Percentiles rank a stretch among this genome's conserved stretches.
These are phyloP conservation scores for Apophysomyces trapeziformis DNA, from an alignment of 371 early-diverging fungal genomes.

Conservation along the genomic window DNA sequence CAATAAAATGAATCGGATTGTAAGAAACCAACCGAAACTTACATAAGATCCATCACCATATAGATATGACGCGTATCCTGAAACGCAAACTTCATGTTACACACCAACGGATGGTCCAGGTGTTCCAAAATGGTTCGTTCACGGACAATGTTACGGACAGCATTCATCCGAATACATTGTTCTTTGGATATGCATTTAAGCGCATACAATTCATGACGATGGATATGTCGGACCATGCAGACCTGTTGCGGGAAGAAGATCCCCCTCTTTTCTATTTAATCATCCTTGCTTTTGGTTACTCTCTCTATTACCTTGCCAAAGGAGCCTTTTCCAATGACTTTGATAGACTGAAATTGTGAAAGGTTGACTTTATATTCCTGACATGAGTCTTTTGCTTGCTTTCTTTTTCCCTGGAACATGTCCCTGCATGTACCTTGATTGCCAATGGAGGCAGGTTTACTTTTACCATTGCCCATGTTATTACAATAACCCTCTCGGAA, in stretches of 20 bases:
- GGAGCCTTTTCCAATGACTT: conserved; percentile 65
- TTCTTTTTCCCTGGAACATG: conserved; percentile 3
- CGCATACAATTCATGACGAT: conserved; percentile 64
- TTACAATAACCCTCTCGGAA: background rate
- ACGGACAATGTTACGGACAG: conserved; percentile 69
- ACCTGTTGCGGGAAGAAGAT: conserved; percentile 42
- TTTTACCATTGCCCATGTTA: conserved; percentile 29
- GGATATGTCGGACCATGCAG: conserved; percentile 66
- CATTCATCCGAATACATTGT: conserved; percentile 69
- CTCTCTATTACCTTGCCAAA: conserved; percentile 67
- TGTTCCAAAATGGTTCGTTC: conserved; percentile 77
- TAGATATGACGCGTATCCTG: conserved; percentile 77
- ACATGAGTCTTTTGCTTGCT: conserved; percentile 1
- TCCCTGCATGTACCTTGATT: background rate
- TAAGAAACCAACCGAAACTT: conserved; percentile 14
- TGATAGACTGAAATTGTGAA: conserved; percentile 58
- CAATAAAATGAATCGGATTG: background rate
- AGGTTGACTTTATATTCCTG: conserved; percentile 48
- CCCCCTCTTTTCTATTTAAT: background rate
- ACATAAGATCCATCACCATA: conserved; percentile 85
- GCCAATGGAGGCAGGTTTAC: conserved; percentile 16
- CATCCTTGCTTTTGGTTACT: background rate
- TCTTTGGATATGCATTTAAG: conserved; percentile 78
- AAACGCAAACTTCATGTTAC: conserved; percentile 78
- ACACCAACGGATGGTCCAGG: conserved; percentile 72